Evolutionary conservation across 2,329 filamentous ascomycete species (phyloP).

Genomic region (Pseudocercospora macadamiae): DNA sequence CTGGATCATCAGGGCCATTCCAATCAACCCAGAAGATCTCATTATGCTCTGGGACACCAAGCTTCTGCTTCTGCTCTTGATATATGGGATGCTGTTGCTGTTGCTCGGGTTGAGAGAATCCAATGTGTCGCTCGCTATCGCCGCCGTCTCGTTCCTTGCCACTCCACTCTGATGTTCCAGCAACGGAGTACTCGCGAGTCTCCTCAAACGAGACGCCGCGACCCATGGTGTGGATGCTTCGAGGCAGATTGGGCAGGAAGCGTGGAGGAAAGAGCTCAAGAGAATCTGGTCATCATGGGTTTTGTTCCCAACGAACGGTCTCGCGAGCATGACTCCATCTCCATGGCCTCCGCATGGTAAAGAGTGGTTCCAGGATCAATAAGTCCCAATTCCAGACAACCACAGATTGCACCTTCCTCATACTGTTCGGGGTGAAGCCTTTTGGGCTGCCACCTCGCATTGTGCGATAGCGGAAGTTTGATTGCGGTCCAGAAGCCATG

Average conservation of each 20-base stretch:
- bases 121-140: constrained; percentile 3
- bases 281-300: not conserved
- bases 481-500: not conserved
- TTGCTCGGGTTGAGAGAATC: not conserved
- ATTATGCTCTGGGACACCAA: constrained; percentile 8
- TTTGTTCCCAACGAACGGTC: not conserved
- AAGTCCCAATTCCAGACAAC: no score
- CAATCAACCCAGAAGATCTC: constrained; percentile 22
- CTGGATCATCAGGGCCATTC: constrained; percentile 29
- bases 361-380: not conserved
- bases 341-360: no score
- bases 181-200: constrained; percentile 11
- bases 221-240: not conserved
- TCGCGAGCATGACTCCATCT: no score
- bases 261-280: not conserved
- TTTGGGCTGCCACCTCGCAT: not conserved
- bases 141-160: constrained; percentile 7
- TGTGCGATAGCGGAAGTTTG: not conserved
- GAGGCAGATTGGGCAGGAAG: not conserved
- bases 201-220: constrained; percentile 1
- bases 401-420: no score
- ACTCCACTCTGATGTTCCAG: constrained; percentile 10
- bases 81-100: constrained; percentile 5
- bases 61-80: not conserved
- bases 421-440: no score